Evolutionary conservation across 371 early-diverging fungal genomes (phyloP).

Genomic region (Mucor racemosus): DNA sequence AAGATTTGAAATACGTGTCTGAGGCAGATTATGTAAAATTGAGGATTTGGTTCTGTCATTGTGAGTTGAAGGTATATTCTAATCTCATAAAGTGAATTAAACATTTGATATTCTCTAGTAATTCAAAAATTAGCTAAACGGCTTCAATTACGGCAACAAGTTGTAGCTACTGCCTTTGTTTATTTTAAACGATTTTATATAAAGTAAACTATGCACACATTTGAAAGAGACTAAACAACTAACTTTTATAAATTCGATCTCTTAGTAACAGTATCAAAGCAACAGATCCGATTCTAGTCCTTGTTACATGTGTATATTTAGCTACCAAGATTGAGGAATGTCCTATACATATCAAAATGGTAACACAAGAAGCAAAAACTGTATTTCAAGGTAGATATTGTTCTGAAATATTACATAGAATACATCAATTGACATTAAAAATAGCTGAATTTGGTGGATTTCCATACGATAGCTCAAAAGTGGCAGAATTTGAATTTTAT

Average conservation of each 20-base stretch:
- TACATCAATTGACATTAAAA: background rate
- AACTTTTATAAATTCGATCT: background rate
- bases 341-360: slow-evolving; percentile 82
- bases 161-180: slow-evolving; percentile 83
- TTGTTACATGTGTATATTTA: slow-evolving; percentile 82
- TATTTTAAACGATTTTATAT: slow-evolving; percentile 91
- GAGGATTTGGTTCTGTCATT: slow-evolving; percentile 69
- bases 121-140: slow-evolving; percentile 79
- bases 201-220: slow-evolving; percentile 64
- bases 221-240: background rate
- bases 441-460: slow-evolving; percentile 59
- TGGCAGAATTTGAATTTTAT: slow-evolving; percentile 93
- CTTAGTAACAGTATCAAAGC: slow-evolving; percentile 69
- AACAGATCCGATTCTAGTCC: slow-evolving; percentile 80
- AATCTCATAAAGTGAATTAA: too few species aligned
- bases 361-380: slow-evolving; percentile 72
- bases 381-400: slow-evolving; percentile 59
- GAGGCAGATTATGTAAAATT: slow-evolving; percentile 64
- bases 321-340: slow-evolving; percentile 92
- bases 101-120: slow-evolving; percentile 60
- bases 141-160: slow-evolving; percentile 78
- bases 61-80: too few species aligned
- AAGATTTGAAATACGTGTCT: slow-evolving; percentile 63
- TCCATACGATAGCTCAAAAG: slow-evolving; percentile 73
- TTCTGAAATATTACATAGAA: background rate